Conservation (phyloP, 108 stramenopile genomes). For the Cyclotella sp. region DNA sequence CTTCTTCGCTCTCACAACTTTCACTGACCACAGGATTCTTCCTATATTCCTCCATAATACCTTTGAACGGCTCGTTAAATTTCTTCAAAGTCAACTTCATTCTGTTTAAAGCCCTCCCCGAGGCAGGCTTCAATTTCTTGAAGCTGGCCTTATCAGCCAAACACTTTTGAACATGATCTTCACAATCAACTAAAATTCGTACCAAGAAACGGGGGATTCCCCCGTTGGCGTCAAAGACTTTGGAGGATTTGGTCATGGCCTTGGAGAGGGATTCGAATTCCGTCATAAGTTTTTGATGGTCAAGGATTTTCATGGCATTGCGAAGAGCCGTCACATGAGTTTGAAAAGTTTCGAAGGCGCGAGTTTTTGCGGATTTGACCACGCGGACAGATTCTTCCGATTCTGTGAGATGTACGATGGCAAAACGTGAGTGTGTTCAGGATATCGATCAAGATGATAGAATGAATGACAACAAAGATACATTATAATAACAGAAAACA, state of each 20-base stretch:
- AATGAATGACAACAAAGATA: not conserved
- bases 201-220: constrained; percentile 91
- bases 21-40: constrained; percentile 71
- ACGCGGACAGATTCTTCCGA: constrained; percentile 96
- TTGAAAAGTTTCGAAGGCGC: constrained; percentile 89
- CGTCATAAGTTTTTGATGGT: constrained; percentile 73
- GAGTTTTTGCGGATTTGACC: constrained; percentile 93
- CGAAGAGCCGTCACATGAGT: constrained; percentile 74
- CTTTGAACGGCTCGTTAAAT: constrained; percentile 88
- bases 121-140: constrained; percentile 91
- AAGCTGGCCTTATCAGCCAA: constrained; percentile 92
- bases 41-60: constrained; percentile 83
- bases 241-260: constrained; percentile 83
- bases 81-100: constrained; percentile 95
- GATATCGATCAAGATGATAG: not conserved
- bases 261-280: constrained; percentile 91
- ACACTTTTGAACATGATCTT: constrained; percentile 82
- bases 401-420: constrained; percentile 1
- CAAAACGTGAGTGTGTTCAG: not conserved
- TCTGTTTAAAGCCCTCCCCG: constrained; percentile 92
- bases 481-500: constrained; percentile 3
- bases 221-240: constrained; percentile 62
- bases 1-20: constrained; percentile 47
- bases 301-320: constrained; percentile 83
- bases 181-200: constrained; percentile 83